Evolutionary conservation across 768 basidiomycete genomes (phyloP).

Genomic region (Mycena galericulata): DNA sequence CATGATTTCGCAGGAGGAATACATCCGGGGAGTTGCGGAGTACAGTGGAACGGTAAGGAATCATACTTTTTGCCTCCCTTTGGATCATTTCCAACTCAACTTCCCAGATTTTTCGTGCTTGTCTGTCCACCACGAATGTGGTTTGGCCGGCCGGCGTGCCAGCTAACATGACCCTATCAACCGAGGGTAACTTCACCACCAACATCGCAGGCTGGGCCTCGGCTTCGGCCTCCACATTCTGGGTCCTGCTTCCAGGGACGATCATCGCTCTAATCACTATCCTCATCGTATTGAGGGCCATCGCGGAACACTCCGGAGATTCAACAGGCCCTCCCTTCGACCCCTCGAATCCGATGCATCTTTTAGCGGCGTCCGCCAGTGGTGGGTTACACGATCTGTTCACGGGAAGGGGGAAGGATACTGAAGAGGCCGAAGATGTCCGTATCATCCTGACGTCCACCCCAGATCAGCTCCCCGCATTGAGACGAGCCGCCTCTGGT

Average conservation of each 20-base stretch:
- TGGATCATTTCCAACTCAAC: no score
- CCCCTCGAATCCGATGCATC: constrained; percentile 1
- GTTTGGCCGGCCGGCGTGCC: background rate
- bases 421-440: background rate
- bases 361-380: background rate
- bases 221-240: background rate
- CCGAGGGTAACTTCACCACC: background rate
- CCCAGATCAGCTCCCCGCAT: background rate
- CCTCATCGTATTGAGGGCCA: background rate
- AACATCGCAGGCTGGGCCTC: background rate
- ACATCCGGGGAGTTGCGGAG: constrained; percentile 17
- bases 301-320: background rate
- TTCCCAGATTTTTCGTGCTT: constrained; percentile 2
- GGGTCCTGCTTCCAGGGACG: constrained; percentile 3
- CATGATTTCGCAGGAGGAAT: background rate
- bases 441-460: background rate
- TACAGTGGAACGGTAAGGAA: constrained; percentile 14
- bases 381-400: background rate
- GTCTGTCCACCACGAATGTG: background rate
- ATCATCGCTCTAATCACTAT: background rate
- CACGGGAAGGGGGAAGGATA: background rate
- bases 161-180: background rate
- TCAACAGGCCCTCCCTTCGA: background rate
- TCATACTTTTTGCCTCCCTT: background rate
- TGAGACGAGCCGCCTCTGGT: background rate